These are phyloP conservation scores for Penicillium roqueforti DNA, from an alignment of 495 filamentous ascomycete genomes.

Conservation along the genomic window DNA sequence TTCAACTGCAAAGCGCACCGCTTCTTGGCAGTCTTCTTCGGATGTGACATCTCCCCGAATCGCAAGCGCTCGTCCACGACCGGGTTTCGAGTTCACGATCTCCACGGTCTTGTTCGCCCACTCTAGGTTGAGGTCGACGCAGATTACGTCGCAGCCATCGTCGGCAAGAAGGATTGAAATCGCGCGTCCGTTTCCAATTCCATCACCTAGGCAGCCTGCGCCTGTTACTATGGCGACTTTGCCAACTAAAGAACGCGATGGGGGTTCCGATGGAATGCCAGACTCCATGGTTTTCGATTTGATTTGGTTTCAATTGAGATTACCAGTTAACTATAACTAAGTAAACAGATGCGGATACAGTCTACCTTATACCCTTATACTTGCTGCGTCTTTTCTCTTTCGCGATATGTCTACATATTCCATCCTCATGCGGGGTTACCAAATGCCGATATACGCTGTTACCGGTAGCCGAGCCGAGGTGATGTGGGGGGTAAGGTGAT, in stretches of 20 bases:
- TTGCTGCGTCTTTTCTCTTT: neutral
- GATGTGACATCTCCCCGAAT: constrained; percentile 47
- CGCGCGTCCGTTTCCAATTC: constrained; percentile 57
- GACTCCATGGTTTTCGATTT: constrained; percentile 16
- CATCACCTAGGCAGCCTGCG: constrained; percentile 49
- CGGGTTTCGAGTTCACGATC: constrained; percentile 38
- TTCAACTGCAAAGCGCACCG: constrained; percentile 36
- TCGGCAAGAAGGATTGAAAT: constrained; percentile 54
- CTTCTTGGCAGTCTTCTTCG: constrained; percentile 40
- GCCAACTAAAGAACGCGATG: constrained; percentile 32
- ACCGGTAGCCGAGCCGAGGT: constrained; percentile 24
- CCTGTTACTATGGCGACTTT: constrained; percentile 58
- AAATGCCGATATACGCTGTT: neutral
- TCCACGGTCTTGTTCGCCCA: constrained; percentile 46
- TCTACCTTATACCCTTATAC: neutral
- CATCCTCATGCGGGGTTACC: constrained; percentile 15
- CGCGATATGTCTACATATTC: neutral
- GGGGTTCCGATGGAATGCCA: constrained; percentile 19
- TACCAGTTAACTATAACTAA: neutral
- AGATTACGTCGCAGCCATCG: constrained; percentile 51
- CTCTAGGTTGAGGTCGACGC: constrained; percentile 46
- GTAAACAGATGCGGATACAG: neutral
- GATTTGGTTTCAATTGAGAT: constrained; percentile 1
- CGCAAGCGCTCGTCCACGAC: constrained; percentile 31
- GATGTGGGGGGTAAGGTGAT: neutral